Evolutionary conservation across 495 filamentous ascomycete species (phyloP).

Genomic region (Pseudevernia furfuracea): DNA sequence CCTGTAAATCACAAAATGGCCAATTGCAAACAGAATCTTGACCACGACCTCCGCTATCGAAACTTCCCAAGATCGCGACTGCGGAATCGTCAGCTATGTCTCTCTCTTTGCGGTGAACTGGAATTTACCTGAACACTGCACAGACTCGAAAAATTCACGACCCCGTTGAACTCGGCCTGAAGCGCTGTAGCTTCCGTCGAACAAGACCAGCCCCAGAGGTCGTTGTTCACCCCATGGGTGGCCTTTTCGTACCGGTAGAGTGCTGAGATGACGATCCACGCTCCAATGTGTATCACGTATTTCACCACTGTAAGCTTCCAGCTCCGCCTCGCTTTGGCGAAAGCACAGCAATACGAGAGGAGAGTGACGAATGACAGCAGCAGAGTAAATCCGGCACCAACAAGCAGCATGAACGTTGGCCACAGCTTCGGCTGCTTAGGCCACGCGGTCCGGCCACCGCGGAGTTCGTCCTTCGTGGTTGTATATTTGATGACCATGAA

Average conservation of each 20-base stretch:
- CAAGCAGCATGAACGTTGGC: conserved; percentile 23
- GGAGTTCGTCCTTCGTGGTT: conserved; percentile 5
- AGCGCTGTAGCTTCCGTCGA: conserved; percentile 11
- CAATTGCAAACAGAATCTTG: conserved; percentile 20
- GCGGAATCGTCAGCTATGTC: not conserved
- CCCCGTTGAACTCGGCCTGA: conserved; percentile 15
- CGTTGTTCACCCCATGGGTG: conserved; percentile 14
- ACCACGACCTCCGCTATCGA: conserved; percentile 19
- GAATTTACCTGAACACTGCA: conserved; percentile 17
- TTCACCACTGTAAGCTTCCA: conserved; percentile 22
- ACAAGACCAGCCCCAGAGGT: conserved; percentile 24
- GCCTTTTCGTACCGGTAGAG: conserved; percentile 24
- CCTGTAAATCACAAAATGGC: conserved; percentile 18
- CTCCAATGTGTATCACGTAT: conserved; percentile 20
- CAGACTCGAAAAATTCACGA: conserved; percentile 15
- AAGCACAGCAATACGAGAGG: conserved; percentile 19
- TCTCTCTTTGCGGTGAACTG: not conserved
- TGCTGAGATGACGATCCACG: conserved; percentile 17
- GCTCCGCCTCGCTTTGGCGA: conserved; percentile 11
- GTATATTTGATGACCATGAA: conserved; percentile 10
- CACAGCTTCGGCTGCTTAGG: conserved; percentile 20
- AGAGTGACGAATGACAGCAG: conserved; percentile 11
- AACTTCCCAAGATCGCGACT: conserved; percentile 20
- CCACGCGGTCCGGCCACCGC: conserved; percentile 19
- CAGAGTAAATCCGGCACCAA: conserved; percentile 17